A percentile compares a stretch with the other conserved stretches of the same genome.
Conservation (phyloP, 2,329 filamentous ascomycete genomes). For the Sclerotinia spermophila region DNA sequence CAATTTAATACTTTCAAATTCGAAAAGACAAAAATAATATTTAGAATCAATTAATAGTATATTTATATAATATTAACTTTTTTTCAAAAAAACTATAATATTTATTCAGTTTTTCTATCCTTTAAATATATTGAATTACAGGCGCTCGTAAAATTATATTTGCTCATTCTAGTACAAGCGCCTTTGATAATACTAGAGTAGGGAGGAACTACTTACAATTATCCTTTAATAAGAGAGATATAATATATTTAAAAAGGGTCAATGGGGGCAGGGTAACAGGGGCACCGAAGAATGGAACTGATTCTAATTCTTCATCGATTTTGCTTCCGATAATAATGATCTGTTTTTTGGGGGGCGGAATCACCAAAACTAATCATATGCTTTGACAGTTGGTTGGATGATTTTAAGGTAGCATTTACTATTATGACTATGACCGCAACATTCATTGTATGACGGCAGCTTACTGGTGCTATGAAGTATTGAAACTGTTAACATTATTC, state of each 20-base stretch:
- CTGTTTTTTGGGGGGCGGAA: background rate
- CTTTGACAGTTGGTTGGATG: background rate
- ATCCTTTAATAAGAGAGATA: background rate
- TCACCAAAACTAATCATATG: background rate
- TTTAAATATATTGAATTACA: too few species aligned
- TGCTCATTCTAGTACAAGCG: too few species aligned
- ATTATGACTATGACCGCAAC: background rate
- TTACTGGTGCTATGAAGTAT: background rate
- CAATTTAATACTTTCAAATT: too few species aligned
- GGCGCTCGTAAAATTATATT: too few species aligned
- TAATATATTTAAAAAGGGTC: background rate
- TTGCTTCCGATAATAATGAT: background rate
- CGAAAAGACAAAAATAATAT: too few species aligned
- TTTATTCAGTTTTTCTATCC: too few species aligned
- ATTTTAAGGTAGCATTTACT: background rate
- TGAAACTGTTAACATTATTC: background rate
- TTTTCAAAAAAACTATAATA: too few species aligned
- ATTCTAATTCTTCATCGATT: background rate
- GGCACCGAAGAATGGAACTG: background rate
- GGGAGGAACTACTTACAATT: too few species aligned
- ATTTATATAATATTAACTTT: too few species aligned
- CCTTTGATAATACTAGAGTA: too few species aligned
- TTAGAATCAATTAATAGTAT: too few species aligned
- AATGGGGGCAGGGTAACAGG: background rate
- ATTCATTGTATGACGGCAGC: background rate